Base-by-base conservation (phyloP, 169 alveolate genomes). In the Plasmodium gonderi region DNA sequence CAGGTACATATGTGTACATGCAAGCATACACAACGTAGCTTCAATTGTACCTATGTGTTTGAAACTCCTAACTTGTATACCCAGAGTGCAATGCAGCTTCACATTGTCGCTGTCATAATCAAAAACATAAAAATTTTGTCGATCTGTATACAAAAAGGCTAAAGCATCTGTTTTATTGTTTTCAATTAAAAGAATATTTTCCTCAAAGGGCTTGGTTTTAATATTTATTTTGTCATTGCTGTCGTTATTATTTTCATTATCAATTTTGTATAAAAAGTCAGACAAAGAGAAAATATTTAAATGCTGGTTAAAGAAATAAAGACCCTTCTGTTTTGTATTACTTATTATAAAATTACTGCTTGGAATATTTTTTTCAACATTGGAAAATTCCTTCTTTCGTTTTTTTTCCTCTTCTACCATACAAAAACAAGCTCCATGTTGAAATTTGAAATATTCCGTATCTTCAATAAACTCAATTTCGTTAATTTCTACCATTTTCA, bases 391-490 rank as follows among this genome's bases (percentile, higher is more conserved):
- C n/a, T 49, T 67, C 23, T 87, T 87, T 54, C 47, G 17, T 54
- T 87, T 87, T 67, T 75, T 87, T 31, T 74, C 93, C 36, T 76
- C 79, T n/a, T 76, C 82, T 60, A 72, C 29, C 80, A 87, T 87
- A 49, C 80, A 87, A 76, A 87, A 87, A 26, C 67, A 74, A 26
- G 87, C 11, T 23, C 93, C 93, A 87, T 87, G 93, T 40, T 87
- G 93, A 78, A 87, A 78, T 68, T 87, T 87, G 65, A 87, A 87
- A 67, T 87, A 87, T 49, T 87, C 93, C 45, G 93, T 60, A 44
- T 87, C 93, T 54, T 87, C 93, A 44, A 74, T 76, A 77, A 75
- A 87, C 72, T 87, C 93, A 51, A 87, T 87, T 76, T 87, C 93
- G 79, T 87, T 87, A 47, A 87, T 75, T 75, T 87, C 80, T 69